A percentile compares a stretch with the other conserved stretches of the same genome.
phyloP scores from a whole-genome alignment of 2,329 filamentous ascomycete species.

The Sphaerostilbella broomeana region DNA sequence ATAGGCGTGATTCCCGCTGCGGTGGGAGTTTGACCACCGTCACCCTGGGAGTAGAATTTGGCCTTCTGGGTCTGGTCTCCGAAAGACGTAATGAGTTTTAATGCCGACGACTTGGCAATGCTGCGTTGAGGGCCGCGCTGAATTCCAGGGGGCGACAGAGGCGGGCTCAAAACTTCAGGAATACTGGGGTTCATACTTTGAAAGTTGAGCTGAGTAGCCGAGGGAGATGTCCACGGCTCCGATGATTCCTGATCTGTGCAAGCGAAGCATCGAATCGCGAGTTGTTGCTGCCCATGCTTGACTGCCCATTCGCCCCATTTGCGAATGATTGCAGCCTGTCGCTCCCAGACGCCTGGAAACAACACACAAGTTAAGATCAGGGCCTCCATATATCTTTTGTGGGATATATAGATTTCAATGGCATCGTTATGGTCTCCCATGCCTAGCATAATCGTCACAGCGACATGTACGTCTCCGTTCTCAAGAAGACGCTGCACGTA shows the following conservation, averaged over 20 bases:
- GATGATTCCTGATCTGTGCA: slow-evolving; percentile 80
- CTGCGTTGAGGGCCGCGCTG: slow-evolving; percentile 53
- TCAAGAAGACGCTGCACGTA: slow-evolving; percentile 88
- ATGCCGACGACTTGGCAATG: slow-evolving; percentile 71
- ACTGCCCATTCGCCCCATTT: slow-evolving; percentile 95
- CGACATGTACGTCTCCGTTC: slow-evolving; percentile 83
- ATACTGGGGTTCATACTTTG: slow-evolving; percentile 48
- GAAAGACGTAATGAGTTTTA: slow-evolving; percentile 91
- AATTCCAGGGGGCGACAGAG: slow-evolving; percentile 65
- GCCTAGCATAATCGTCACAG: slow-evolving; percentile 85
- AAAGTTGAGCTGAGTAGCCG: slow-evolving; percentile 57
- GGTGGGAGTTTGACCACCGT: slow-evolving; percentile 64
- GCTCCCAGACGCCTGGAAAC: slow-evolving; percentile 81
- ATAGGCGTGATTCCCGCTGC: slow-evolving; percentile 84
- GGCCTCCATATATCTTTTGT: slow-evolving; percentile 87
- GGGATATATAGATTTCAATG: slow-evolving; percentile 91
- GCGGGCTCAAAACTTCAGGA: slow-evolving; percentile 59
- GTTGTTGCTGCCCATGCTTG: slow-evolving; percentile 75
- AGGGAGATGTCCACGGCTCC: slow-evolving; percentile 83
- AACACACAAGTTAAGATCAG: slow-evolving; percentile 79
- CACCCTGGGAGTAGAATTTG: slow-evolving; percentile 53
- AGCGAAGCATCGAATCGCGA: slow-evolving; percentile 89
- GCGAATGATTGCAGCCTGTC: slow-evolving; percentile 78
- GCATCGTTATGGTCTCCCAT: slow-evolving; percentile 91
- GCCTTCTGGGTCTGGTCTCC: slow-evolving; percentile 56